These are phyloP conservation scores for Annulohypoxylon moriforme DNA, from an alignment of 495 filamentous ascomycete genomes.

Conservation along the genomic window DNA sequence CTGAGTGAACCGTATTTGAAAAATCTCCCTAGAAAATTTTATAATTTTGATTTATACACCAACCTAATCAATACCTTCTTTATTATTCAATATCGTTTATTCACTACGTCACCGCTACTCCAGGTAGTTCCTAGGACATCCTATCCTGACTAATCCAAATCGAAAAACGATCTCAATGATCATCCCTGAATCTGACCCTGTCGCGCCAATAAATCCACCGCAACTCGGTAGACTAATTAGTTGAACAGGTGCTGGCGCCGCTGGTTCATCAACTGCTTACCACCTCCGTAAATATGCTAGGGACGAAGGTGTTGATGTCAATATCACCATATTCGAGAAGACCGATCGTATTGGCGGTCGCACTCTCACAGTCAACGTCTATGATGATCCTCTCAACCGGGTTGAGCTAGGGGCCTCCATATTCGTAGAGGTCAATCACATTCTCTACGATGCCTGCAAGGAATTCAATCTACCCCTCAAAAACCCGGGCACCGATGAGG, in stretches of 20 bases:
- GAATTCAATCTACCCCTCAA: slow-evolving; percentile 71
- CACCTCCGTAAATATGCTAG: slow-evolving; percentile 77
- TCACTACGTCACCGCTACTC: too few species aligned
- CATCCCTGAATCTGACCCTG: too few species aligned
- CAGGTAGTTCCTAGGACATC: too few species aligned
- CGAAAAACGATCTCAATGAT: too few species aligned
- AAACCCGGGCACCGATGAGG: slow-evolving; percentile 50
- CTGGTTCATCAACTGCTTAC: slow-evolving; percentile 87
- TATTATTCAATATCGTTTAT: too few species aligned
- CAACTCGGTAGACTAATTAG: slow-evolving; percentile 33
- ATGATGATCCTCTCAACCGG: slow-evolving; percentile 72
- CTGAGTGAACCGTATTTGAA: neutral
- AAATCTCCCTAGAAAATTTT: too few species aligned
- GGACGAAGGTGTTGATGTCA: slow-evolving; percentile 61
- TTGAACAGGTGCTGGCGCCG: slow-evolving; percentile 84
- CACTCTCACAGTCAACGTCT: slow-evolving; percentile 87
- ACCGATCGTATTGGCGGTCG: slow-evolving; percentile 84
- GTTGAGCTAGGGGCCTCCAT: slow-evolving; percentile 93
- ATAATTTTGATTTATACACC: too few species aligned
- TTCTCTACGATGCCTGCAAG: slow-evolving; percentile 78
- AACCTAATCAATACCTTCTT: too few species aligned
- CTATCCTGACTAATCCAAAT: too few species aligned
- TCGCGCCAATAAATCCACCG: too few species aligned
- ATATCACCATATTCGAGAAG: slow-evolving; percentile 92
- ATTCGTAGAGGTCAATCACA: slow-evolving; percentile 88